Evolutionary conservation across 2,329 filamentous ascomycete genomes (phyloP).

Genomic region (Phyllosticta capitalensis): DNA sequence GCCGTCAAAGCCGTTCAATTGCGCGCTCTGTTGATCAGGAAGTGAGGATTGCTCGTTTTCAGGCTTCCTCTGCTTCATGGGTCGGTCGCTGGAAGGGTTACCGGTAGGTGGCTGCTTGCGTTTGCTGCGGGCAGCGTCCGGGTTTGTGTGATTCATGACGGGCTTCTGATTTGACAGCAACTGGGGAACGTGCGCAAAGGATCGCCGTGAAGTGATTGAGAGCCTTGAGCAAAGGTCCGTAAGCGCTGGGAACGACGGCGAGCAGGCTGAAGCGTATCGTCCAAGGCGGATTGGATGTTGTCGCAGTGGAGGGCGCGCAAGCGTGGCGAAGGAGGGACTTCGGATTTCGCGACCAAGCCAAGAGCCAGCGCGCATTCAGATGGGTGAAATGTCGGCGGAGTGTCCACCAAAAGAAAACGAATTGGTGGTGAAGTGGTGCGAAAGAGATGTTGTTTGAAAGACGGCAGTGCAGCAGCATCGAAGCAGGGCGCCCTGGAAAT

Average conservation of each 20-base stretch:
- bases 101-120: slow-evolving; percentile 46
- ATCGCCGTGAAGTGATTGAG: neutral
- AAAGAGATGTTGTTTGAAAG: neutral
- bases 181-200: neutral
- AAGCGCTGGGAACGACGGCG: neutral
- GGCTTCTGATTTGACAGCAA: neutral
- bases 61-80: slow-evolving; percentile 46
- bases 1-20: slow-evolving; percentile 4
- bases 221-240: neutral
- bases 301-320: neutral
- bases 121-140: slow-evolving; percentile 36
- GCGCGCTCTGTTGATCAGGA: slow-evolving; percentile 32
- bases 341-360: slow-evolving; percentile 2
- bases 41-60: slow-evolving; percentile 29
- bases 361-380: slow-evolving; percentile 10
- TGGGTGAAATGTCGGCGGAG: neutral
- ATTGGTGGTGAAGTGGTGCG: neutral
- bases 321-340: neutral
- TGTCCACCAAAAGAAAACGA: neutral
- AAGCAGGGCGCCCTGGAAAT: no score
- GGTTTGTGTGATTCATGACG: slow-evolving; percentile 9
- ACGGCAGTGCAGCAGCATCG: neutral
- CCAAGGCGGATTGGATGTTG: neutral
- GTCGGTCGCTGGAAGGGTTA: slow-evolving; percentile 38
- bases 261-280: neutral